Evolutionary conservation across 2,329 filamentous ascomycete species (phyloP).

Genomic region (Tolypocladium album): DNA sequence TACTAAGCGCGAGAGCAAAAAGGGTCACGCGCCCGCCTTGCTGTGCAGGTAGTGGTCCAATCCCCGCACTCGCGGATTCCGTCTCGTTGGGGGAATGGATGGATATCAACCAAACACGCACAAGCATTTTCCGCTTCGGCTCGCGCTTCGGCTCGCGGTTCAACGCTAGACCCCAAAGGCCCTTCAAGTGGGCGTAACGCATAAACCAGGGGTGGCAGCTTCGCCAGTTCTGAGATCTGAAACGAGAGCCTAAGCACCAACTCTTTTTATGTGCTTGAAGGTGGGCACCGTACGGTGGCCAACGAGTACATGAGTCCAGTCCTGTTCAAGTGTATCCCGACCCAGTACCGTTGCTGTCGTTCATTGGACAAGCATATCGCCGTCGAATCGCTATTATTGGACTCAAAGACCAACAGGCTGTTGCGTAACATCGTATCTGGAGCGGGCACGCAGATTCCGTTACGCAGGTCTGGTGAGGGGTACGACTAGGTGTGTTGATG

Average conservation of each 20-base stretch:
- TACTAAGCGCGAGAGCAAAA: neutral
- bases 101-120: neutral
- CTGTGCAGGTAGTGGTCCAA: neutral
- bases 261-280: too few relatives aligned
- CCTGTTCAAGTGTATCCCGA: neutral
- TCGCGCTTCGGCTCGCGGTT: neutral
- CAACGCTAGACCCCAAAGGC: neutral
- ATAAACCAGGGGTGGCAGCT: neutral
- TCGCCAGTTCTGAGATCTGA: too few relatives aligned
- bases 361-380: neutral
- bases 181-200: neutral
- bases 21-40: neutral
- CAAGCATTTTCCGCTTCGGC: neutral
- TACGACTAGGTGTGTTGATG: neutral
- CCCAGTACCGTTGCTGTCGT: neutral
- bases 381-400: neutral
- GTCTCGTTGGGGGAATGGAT: too few relatives aligned
- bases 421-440: neutral
- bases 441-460: neutral
- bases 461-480: neutral
- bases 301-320: neutral
- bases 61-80: neutral
- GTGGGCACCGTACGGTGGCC: neutral
- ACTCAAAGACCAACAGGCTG: neutral
- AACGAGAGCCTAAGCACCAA: too few relatives aligned